Conservation (phyloP, 176 grass and related monocot species). For the Secale cereale region DNA sequence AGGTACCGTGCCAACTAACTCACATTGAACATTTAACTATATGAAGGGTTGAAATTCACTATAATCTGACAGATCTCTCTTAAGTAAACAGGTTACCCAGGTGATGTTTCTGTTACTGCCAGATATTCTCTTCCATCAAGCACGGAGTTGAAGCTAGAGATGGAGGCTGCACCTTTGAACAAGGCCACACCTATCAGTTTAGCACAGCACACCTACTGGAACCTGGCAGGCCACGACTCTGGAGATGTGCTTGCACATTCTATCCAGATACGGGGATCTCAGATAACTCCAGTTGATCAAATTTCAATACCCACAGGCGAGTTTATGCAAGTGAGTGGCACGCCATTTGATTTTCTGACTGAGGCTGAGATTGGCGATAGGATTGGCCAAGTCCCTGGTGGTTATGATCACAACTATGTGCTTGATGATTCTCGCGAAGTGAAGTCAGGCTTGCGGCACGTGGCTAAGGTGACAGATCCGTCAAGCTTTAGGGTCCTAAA, state of each 20-base stretch:
- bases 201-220: slow-evolving; percentile 95
- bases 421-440: slow-evolving; percentile 53
- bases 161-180: slow-evolving; percentile 67
- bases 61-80: slow-evolving; percentile 7
- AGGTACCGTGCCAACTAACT: slow-evolving; percentile 41
- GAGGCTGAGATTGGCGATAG: slow-evolving; percentile 47
- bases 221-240: slow-evolving; percentile 73
- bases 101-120: slow-evolving; percentile 62
- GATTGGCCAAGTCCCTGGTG: slow-evolving; percentile 48
- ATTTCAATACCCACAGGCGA: slow-evolving; percentile 72
- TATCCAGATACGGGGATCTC: slow-evolving; percentile 55
- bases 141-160: slow-evolving; percentile 63
- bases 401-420: slow-evolving; percentile 59
- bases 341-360: slow-evolving; percentile 66
- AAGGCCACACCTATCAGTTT: slow-evolving; percentile 74
- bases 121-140: slow-evolving; percentile 68
- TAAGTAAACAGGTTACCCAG: slow-evolving; percentile 64
- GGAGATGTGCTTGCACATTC: slow-evolving; percentile 63
- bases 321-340: slow-evolving; percentile 54
- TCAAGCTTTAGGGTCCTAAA: slow-evolving; percentile 56
- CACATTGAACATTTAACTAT: not conserved
- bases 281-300: slow-evolving; percentile 72
- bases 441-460: slow-evolving; percentile 54
- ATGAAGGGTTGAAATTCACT: not conserved
- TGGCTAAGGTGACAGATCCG: slow-evolving; percentile 60